Percentiles rank a stretch among this genome's conserved stretches.
phyloP scores from a whole-genome alignment of 1,139 yeast genomes.

The Tardiomyces digboiensis region DNA sequence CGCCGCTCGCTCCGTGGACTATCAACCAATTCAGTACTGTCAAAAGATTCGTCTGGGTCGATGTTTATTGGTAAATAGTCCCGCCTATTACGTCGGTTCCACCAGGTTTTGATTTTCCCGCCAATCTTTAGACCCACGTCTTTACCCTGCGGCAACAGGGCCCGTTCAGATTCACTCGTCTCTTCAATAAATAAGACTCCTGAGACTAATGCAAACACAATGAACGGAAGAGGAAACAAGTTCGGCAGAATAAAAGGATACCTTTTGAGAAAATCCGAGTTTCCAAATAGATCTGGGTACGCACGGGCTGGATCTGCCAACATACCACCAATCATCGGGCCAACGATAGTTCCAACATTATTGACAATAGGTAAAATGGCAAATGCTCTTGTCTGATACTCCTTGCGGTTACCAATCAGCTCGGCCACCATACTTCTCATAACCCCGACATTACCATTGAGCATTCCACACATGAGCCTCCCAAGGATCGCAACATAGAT shows the following conservation, averaged over 20 bases:
- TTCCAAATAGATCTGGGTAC: constrained; percentile 15
- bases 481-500: constrained; percentile 43
- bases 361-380: constrained; percentile 47
- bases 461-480: constrained; percentile 41
- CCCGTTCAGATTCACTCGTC: constrained; percentile 36
- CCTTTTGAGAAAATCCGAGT: constrained; percentile 24
- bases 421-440: constrained; percentile 53
- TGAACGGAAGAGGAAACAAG: constrained; percentile 37
- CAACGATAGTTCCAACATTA: constrained; percentile 46
- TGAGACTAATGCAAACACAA: constrained; percentile 28
- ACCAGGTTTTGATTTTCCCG: neutral
- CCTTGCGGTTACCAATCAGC: constrained; percentile 37
- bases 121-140: constrained; percentile 30
- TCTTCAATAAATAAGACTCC: constrained; percentile 49
- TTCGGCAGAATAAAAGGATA: constrained; percentile 55
- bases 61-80: no score
- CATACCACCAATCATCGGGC: constrained; percentile 35
- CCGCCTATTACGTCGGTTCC: neutral
- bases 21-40: no score
- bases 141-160: constrained; percentile 40
- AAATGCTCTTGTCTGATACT: constrained; percentile 52
- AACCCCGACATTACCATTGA: constrained; percentile 53
- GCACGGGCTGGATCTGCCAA: constrained; percentile 27
- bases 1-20: no score
- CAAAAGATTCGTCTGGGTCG: no score